A percentile compares a stretch with the other conserved stretches of the same genome.
Conservation (phyloP, 768 basidiomycete genomes). For the Gyrodon lividus region DNA sequence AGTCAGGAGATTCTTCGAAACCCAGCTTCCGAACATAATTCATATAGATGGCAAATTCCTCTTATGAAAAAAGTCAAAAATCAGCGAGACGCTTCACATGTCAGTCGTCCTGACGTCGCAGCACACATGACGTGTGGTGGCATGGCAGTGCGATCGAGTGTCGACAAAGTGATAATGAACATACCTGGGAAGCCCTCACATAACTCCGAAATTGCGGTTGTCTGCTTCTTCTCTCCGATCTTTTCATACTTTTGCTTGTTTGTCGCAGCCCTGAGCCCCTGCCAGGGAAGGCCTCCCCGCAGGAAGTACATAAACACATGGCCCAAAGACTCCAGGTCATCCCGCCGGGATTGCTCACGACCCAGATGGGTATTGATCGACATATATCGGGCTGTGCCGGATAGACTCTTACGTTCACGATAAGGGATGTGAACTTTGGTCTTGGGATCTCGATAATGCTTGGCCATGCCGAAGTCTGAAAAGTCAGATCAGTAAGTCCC, state of each 20-base stretch:
- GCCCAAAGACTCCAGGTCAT: constrained; percentile 94
- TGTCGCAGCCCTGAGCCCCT: constrained; percentile 94
- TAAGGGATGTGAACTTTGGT: constrained; percentile 99
- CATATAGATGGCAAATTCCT: constrained; percentile 98
- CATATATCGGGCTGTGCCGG: constrained; percentile 98
- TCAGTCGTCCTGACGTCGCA: neutral
- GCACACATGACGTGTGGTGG: neutral
- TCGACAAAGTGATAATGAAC: constrained; percentile 10
- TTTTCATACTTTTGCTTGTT: constrained; percentile 99
- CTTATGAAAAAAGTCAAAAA: constrained; percentile 39
- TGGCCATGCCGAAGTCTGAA: constrained; percentile 98
- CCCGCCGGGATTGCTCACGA: constrained; percentile 90
- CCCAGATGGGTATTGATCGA: constrained; percentile 99
- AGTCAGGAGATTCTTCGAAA: constrained; percentile 96
- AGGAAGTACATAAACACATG: constrained; percentile 99
- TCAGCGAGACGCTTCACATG: neutral
- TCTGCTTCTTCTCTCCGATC: constrained; percentile 99
- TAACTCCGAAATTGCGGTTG: constrained; percentile 84
- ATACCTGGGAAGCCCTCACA: constrained; percentile 95
- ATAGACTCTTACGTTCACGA: constrained; percentile 94
- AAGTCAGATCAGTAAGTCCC: constrained; percentile 9
- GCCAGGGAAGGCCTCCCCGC: constrained; percentile 95
- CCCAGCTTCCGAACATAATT: constrained; percentile 98
- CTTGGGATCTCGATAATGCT: constrained; percentile 98
- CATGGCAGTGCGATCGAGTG: constrained; percentile 1